Evolutionary conservation across 2,329 filamentous ascomycete genomes (phyloP), one percentile per base, ranked within the genome.

Genomic region (Leptographium flavum): DNA sequence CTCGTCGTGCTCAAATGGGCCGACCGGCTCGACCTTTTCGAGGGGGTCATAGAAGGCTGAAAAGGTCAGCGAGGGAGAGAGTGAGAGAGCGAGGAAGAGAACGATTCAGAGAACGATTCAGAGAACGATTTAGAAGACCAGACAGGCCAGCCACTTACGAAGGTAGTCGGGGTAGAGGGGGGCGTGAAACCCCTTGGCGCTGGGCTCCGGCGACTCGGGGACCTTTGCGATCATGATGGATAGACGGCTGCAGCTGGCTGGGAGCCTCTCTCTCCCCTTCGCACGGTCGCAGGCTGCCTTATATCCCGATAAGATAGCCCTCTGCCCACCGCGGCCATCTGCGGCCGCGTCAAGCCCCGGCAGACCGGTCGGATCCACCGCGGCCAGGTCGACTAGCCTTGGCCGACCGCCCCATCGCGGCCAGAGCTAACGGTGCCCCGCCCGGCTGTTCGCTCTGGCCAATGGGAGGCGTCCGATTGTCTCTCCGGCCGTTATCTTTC

Each of bases 1-100:
- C 39, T 57, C 54, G 22, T 53, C 38, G 23, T 55, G 53, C n/a
- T 52, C 52, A 43, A 55, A 56, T 0, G 42, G 45, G 13, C 56
- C 52, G 25, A 55, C 53, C 23, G 47, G 43, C 39, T 55, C 52
- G 39, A 55, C 50, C 23, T 51, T 49, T 23, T 55, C 54, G 27
- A 55, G 51, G 14, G 53, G 53, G 45, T 56, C 54, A 51, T 56
- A 56, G 35, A 22, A 19, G 9, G 35, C 35, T 37, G 21, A 6
- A 15, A 41, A 51, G 50, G 7, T 53, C 52, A 54, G 28, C 8
- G 5, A 7, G 13, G 27, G 27, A 28, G 5, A 11, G 27, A 11
- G 27, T 28, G 8, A 28, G 39, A 42, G 21, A 41, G 42, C 32
- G 32, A 4, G n/a, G 5, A 9, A 17, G 23, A 11, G 38, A 2